Base-by-base conservation (phyloP, 225 moss, liverwort and hornwort genomes). In the Pseudisothecium myosuroides region DNA sequence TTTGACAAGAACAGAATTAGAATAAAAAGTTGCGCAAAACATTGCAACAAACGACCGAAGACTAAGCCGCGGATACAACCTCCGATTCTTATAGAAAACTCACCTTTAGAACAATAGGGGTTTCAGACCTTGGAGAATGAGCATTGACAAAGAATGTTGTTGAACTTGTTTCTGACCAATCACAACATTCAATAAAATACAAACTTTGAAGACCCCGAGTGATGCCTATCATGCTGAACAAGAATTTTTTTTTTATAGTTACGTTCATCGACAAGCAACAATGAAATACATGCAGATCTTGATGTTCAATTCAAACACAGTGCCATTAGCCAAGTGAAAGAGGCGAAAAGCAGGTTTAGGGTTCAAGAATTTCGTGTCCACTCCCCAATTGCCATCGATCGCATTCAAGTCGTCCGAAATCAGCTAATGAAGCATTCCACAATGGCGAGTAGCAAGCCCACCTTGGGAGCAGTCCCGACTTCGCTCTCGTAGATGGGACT, bases 391-490 rank as follows among this genome's bases (percentile, higher is more conserved):
- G 60, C 85, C 27, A 59, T 81, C 21, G 43, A 73, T 60, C 85
- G 37, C 73, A 85, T 83, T 83, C n/a, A n/a, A 65, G 37, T 64
- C 62, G 28, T 37, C 52, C 26, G 27, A 66, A 83, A 60, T 27
- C 60, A 45, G 74, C 18, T 47, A 36, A 59, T 6, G 36, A 74
- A 76, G 36, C 14, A 85, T 55, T 59, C 45, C 12, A 65, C 41
- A 83, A 78, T 64, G 68, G 87, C 15, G 68, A 89, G 45, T 79
- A 66, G 61, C 67, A 65, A 60, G 17, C 63, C 26, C 87, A 99
- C 99, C 99, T 96, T 99, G 32, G 97, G 99, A 78, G 99, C 96
- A 85, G 97, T 96, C 88, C 99, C 97, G 60, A 99, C 96, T 93
- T 99, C 96, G 83, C 96, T 99, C 84, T 97, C 97, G 91, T 97